Conservation (phyloP, 1,284 basidiomycete genomes). For the Coniophora puteana region DNA sequence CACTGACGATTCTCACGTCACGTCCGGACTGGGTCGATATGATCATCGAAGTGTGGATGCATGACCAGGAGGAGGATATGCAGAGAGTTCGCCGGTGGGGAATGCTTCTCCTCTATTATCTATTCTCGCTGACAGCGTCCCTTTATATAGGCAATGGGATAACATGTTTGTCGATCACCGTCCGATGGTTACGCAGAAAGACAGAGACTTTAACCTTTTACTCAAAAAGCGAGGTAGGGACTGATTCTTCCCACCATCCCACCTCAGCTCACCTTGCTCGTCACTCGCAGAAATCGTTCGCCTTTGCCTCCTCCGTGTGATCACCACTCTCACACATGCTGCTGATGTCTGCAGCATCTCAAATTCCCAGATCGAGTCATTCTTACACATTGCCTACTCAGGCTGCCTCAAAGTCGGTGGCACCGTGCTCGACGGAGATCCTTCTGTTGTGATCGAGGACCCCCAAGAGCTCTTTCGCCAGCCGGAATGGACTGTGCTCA, state of each 20-base stretch:
- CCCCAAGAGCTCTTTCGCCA: constrained; percentile 15
- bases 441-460: constrained; percentile 12
- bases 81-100: constrained; percentile 6
- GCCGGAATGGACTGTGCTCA: constrained; percentile 15
- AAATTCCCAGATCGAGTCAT: constrained; percentile 19
- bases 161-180: constrained; percentile 14
- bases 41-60: constrained; percentile 14
- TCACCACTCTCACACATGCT: constrained; percentile 17
- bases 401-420: constrained; percentile 14
- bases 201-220: constrained; percentile 9
- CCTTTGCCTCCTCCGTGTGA: constrained; percentile 19
- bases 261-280: too few relatives aligned
- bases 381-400: constrained; percentile 20
- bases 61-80: constrained; percentile 11
- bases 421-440: constrained; percentile 7
- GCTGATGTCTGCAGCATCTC: constrained; percentile 14
- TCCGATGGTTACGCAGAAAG: constrained; percentile 7
- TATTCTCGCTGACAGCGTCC: neutral
- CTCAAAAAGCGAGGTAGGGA: constrained; percentile 22
- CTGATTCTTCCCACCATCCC: too few relatives aligned
- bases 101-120: neutral
- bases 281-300: constrained; percentile 10
- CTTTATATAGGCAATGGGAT: constrained; percentile 12
- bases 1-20: constrained; percentile 9
- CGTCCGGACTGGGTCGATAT: constrained; percentile 12